Base-by-base conservation (phyloP, 108 stramenopile genomes). In the Conticribra guillardii region DNA sequence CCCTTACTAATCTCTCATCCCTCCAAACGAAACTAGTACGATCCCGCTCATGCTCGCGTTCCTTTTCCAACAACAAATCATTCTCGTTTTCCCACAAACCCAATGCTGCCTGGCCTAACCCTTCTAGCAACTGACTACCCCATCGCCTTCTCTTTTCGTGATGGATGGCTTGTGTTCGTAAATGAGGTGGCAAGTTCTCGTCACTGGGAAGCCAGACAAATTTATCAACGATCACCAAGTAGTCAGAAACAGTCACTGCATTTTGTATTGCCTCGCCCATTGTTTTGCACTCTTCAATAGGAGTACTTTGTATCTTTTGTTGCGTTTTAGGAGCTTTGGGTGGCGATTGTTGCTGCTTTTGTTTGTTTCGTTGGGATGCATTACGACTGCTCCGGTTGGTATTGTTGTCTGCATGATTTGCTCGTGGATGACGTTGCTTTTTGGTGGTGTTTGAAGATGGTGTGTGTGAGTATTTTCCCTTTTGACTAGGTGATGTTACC, bases 81-180 rank as follows among this genome's bases (percentile, higher is more conserved):
- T 54, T 26, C 52, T 54, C 30, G 32, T 54, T 73, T 32, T 67
- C 47, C 63, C 76, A 69, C 59, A 53, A 54, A 26, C 30, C 14
- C 59, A 73, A 69, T 11, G 71, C 64, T 28, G 74, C 62, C 41
- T 70, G 58, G 16, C 80, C 83, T 45, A 88, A 37, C 51, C 84
- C 80, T 50, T 79, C 64, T 32, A 89, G 50, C 24, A 86, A 59
- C 56, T 86, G 85, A 60, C 76, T 67, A 41, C 78, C 76, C 84
- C 81, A 86, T 68, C 85, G 74, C 58, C 80, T 56, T 60, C 88
- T 79, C 74, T 82, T 85, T 34, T 89, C 88, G 46, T 89, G 88
- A 66, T 89, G 88, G 46, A 89, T 60, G 9, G 47, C 51, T 64
- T 89, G 88, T 46, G 73, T 71, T 34, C 60, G 45, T 48, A 85